A percentile compares a stretch with the other conserved stretches of the same genome.
Conservation (phyloP, 257 asterid genomes). For the Petunia secreta region DNA sequence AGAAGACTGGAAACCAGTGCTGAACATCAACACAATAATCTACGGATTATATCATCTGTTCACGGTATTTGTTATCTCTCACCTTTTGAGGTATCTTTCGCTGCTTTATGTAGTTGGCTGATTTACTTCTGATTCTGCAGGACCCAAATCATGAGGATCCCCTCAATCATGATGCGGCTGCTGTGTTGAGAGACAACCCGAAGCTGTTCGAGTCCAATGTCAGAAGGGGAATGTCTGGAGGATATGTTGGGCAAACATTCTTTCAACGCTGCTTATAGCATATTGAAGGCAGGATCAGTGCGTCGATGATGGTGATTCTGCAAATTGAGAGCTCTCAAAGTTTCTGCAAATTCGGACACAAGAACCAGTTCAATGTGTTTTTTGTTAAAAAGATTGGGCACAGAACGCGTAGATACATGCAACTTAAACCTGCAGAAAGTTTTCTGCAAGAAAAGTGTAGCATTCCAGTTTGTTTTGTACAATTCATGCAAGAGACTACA, state of each 20-base stretch:
- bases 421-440: too few relatives aligned
- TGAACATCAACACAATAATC: slow-evolving; percentile 82
- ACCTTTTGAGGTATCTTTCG: neutral
- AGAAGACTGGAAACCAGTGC: slow-evolving; percentile 99
- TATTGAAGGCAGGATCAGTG: slow-evolving; percentile 28
- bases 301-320: neutral
- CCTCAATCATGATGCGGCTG: slow-evolving; percentile 92
- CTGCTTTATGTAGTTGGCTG: slow-evolving; percentile 15
- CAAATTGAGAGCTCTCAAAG: neutral
- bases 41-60: slow-evolving; percentile 89
- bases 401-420: too few relatives aligned
- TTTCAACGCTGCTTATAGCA: slow-evolving; percentile 75
- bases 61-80: slow-evolving; percentile 56
- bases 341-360: neutral
- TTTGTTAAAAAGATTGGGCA: too few relatives aligned
- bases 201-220: slow-evolving; percentile 83
- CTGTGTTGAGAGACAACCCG: slow-evolving; percentile 82
- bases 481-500: too few relatives aligned
- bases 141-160: slow-evolving; percentile 98
- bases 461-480: too few relatives aligned
- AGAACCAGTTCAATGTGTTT: too few relatives aligned
- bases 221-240: slow-evolving; percentile 90
- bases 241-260: slow-evolving; percentile 81
- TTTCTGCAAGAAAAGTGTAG: too few relatives aligned
- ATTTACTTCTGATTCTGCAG: slow-evolving; percentile 40